Conservation (phyloP, 176 grass and related monocot species). For the Lolium perenne region DNA sequence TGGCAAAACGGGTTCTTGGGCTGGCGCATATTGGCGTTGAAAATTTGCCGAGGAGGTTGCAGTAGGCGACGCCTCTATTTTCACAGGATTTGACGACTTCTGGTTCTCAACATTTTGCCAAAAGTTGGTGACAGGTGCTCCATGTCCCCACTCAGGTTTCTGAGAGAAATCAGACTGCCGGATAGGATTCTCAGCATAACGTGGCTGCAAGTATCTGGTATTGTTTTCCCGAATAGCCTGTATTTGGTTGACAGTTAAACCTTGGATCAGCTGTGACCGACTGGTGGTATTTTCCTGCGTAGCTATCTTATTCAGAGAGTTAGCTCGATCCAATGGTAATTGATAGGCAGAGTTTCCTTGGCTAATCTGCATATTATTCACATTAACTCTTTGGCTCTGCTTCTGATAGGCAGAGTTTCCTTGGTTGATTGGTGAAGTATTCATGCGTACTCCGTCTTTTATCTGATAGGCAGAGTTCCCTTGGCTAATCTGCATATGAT, state of each 20-base stretch:
- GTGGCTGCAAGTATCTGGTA: slow-evolving; percentile 39
- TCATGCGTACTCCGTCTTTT: not conserved
- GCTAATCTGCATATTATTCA: slow-evolving; percentile 7
- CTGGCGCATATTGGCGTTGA: slow-evolving; percentile 24
- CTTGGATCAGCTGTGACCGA: slow-evolving; percentile 29
- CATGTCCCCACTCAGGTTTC: slow-evolving; percentile 41
- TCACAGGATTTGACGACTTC: slow-evolving; percentile 13
- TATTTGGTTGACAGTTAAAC: slow-evolving; percentile 29
- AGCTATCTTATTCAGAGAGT: not conserved
- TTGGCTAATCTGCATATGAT: slow-evolving; percentile 10
- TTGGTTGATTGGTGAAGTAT: not conserved
- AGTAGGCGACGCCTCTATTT: slow-evolving; percentile 36
- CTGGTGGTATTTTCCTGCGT: slow-evolving; percentile 12
- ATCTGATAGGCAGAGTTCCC: not conserved
- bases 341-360: slow-evolving; percentile 24
- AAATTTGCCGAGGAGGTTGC: slow-evolving; percentile 41
- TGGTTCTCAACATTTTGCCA: slow-evolving; percentile 47
- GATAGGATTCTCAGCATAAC: slow-evolving; percentile 50
- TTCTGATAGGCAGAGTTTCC: slow-evolving; percentile 25
- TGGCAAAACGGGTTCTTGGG: slow-evolving; percentile 25
- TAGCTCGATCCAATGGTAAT: not conserved
- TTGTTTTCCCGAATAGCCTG: slow-evolving; percentile 34
- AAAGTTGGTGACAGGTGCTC: slow-evolving; percentile 7
- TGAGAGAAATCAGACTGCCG: slow-evolving; percentile 37
- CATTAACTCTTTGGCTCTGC: not conserved